Evolutionary conservation across 2,329 filamentous ascomycete genomes (phyloP).

Genomic region (Celoporthe dispersa): DNA sequence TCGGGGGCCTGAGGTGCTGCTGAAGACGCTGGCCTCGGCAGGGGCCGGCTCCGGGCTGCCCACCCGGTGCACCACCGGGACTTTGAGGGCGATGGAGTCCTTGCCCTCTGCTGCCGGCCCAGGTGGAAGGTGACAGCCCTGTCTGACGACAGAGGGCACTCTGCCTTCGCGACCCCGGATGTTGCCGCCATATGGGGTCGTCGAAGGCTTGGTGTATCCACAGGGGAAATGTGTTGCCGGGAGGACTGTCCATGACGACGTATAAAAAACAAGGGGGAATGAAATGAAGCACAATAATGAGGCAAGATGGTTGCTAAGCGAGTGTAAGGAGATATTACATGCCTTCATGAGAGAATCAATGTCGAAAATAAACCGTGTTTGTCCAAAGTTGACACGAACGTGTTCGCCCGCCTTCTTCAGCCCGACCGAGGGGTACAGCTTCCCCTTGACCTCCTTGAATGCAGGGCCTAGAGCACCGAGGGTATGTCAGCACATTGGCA

Average conservation of each 20-base stretch:
- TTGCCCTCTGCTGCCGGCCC: not conserved
- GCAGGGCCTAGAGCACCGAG: constrained; percentile 61
- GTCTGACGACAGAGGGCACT: not conserved
- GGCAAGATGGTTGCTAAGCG: constrained; percentile 9
- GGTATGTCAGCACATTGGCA: constrained; percentile 34
- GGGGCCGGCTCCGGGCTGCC: not conserved
- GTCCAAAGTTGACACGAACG: constrained; percentile 68
- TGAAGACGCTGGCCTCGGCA: not conserved
- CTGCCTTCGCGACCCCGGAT: constrained; percentile 14
- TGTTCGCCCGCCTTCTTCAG: constrained; percentile 68
- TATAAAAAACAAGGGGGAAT: not conserved
- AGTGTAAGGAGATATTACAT: constrained; percentile 39
- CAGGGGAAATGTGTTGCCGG: not conserved
- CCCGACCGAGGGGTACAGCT: constrained; percentile 70
- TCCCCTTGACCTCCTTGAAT: constrained; percentile 68
- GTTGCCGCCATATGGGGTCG: constrained; percentile 21
- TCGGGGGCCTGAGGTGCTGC: not conserved
- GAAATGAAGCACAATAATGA: not conserved
- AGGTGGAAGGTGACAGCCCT: not conserved
- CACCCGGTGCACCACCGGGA: not conserved
- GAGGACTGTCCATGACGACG: constrained; percentile 14
- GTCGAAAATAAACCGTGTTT: constrained; percentile 83
- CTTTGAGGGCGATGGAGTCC: not conserved
- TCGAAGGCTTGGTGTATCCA: constrained; percentile 19
- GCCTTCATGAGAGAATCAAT: constrained; percentile 86